A percentile compares a stretch with the other conserved stretches of the same genome.
Evolutionary conservation across 2,329 filamentous ascomycete species (phyloP).

Genomic region (Penicillium verrucosum): DNA sequence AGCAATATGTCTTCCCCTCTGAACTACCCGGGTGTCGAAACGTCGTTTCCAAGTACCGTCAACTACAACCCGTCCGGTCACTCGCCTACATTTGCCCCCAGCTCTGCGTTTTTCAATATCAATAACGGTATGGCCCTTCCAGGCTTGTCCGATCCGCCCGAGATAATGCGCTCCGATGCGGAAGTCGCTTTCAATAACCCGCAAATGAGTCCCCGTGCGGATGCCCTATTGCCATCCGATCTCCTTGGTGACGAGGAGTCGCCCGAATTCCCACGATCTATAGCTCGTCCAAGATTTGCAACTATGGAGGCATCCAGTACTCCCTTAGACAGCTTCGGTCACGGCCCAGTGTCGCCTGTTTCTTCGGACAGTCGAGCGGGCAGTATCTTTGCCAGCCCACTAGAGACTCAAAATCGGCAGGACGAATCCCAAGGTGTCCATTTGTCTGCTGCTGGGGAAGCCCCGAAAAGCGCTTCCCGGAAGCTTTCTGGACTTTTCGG

Average conservation of each 20-base stretch:
- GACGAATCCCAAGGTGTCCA: constrained; percentile 38
- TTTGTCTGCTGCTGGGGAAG: constrained; percentile 32
- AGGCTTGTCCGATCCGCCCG: constrained; percentile 39
- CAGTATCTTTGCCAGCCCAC: constrained; percentile 48
- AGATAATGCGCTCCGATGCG: constrained; percentile 47
- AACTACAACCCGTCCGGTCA: constrained; percentile 50
- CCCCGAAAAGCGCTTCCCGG: constrained; percentile 46
- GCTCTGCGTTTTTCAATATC: constrained; percentile 58
- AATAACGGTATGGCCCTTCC: constrained; percentile 61
- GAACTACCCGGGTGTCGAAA: constrained; percentile 40
- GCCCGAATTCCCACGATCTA: constrained; percentile 33
- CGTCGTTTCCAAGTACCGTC: constrained; percentile 39
- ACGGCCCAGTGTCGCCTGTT: constrained; percentile 43
- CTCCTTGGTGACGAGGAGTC: constrained; percentile 56
- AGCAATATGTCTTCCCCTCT: constrained; percentile 49
- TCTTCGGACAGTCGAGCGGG: constrained; percentile 45
- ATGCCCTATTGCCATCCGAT: constrained; percentile 59
- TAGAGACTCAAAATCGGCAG: constrained; percentile 40
- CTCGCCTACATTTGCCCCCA: constrained; percentile 52
- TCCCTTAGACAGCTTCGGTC: constrained; percentile 33
- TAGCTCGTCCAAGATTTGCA: constrained; percentile 29
- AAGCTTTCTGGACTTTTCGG: constrained; percentile 58
- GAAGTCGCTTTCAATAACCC: constrained; percentile 56
- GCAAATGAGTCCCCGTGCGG: constrained; percentile 63
- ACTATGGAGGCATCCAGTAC: constrained; percentile 29